Evolutionary conservation across 306 rosid genomes (phyloP), one percentile per base, ranked within the genome.

Genomic region (Fragaria ananassa): DNA sequence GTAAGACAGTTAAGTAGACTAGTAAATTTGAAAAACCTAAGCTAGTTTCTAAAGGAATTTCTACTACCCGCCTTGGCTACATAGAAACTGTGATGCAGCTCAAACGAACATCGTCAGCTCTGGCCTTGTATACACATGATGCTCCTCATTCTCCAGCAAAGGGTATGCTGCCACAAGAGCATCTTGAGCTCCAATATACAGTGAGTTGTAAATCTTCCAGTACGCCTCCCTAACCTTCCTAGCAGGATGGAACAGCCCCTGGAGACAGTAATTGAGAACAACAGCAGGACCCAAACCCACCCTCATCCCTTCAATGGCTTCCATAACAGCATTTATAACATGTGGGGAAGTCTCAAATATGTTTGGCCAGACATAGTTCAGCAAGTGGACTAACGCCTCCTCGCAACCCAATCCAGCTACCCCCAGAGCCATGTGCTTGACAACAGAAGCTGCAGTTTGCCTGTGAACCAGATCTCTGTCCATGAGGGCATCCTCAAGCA

Each of bases 351-450:
- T 93, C 83, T 93, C 98, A 53, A 93, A 93, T 42, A 93, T 91
- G 84, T 93, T 91, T 23, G 98, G 98, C 97, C 98, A 91, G 18
- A 93, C 96, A 60, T 86, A 91, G 80, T 93, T 93, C 71, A 93
- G 84, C 84, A 93, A 81, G 76, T 93, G 98, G 65, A 91, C 78
- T 12, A 93, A 77, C 0, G 97, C 97, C 45, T 93, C 98, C 83
- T 93, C 98, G n/a, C 97, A 91, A 62, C 98, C 98, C 91, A 93
- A 85, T 63, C 98, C 98, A 21, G 98, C 98, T 82, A 93, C 98
- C 45, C 98, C 98, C 75, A 93, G 66, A 23, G 98, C 98, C 98
- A 93, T 93, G 85, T 93, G 98, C 84, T 93, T 93, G 76, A 93
- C 98, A 2, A 97, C 97, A 72, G 98, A 93, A 37, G 98, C 98